Base-by-base conservation (phyloP, 805 yeast genomes). In the Zygosaccharomyces bailii region DNA sequence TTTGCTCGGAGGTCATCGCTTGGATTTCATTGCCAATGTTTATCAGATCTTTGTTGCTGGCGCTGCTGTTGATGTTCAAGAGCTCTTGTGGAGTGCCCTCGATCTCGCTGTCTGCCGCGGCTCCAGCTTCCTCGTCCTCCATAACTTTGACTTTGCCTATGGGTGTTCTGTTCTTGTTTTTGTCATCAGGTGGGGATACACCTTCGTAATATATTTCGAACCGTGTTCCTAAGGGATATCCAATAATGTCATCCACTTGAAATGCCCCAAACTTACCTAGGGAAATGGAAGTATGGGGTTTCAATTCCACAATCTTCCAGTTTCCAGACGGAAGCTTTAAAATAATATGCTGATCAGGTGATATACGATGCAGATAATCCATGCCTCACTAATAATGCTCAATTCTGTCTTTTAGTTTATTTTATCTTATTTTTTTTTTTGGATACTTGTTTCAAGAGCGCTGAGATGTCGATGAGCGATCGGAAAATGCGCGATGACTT, bases 261-360 rank as follows among this genome's bases (percentile, higher is more conserved):
- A 93, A 93, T 0, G 84, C 72, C 14, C 99, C 99, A 65, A 91
- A 93, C 61, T 93, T 91, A 1, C 99, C 99, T 51, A 93, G 72
- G 44, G 80, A 78, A 14, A 93, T 74, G 8, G 75, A 61, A 0
- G 82, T 79, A 24, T 76, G 80, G 3, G 77, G 73, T 39, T 72
- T 74, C 47, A 90, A 68, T 53, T 82, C 79, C n/a, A 84, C 79
- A 31, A 90, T 74, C 60, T 86, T 83, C 57, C 81, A 63, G 45
- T 86, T 84, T 42, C 82, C 86, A 1, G 96, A 87, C 0, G 98
- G 98, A 46, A 89, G 71, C 43, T 84, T 75, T 29, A 93, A 63
- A 55, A 91, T 65, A 7, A 78, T 87, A 57, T 57, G 64, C 52
- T 59, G 66, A 48, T 57, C 58, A 43, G 49, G 51, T 21, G 45